A percentile compares a stretch with the other conserved stretches of the same genome.
phyloP scores from a whole-genome alignment of 2,329 filamentous ascomycete species.

The Aspergillus puulaauensis region DNA sequence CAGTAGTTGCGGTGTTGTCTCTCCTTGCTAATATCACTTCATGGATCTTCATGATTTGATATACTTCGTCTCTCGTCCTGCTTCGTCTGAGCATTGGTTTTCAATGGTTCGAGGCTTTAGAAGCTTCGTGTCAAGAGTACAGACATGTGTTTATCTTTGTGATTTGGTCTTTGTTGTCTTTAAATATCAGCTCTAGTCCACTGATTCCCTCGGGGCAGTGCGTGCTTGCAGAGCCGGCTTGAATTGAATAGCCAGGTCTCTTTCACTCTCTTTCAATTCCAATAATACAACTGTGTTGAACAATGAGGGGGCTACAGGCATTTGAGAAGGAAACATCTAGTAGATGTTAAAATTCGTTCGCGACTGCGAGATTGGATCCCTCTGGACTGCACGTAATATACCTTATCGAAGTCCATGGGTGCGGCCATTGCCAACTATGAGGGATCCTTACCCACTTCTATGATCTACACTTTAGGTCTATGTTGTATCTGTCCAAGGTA shows the following conservation, averaged over 20 bases:
- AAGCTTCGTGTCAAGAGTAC: slow-evolving; percentile 27
- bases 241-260: not conserved
- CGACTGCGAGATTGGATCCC: too few species aligned
- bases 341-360: too few species aligned
- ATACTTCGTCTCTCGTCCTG: slow-evolving; percentile 17
- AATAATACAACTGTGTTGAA: not conserved
- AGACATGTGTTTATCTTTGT: slow-evolving; percentile 17
- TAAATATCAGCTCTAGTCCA: slow-evolving; percentile 12
- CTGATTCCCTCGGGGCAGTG: slow-evolving; percentile 7
- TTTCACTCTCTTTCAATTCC: not conserved
- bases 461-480: too few species aligned
- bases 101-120: slow-evolving; percentile 20
- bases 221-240: not conserved
- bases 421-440: too few species aligned
- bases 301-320: not conserved
- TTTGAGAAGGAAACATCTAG: too few species aligned
- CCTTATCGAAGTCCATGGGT: too few species aligned
- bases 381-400: too few species aligned
- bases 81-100: slow-evolving; percentile 15
- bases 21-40: not conserved
- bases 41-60: not conserved
- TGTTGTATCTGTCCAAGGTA: too few species aligned
- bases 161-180: slow-evolving; percentile 11
- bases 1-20: too few species aligned
- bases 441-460: too few species aligned